Evolutionary conservation across 2,329 filamentous ascomycete genomes (phyloP).

Genomic region (Fusarium sp.): DNA sequence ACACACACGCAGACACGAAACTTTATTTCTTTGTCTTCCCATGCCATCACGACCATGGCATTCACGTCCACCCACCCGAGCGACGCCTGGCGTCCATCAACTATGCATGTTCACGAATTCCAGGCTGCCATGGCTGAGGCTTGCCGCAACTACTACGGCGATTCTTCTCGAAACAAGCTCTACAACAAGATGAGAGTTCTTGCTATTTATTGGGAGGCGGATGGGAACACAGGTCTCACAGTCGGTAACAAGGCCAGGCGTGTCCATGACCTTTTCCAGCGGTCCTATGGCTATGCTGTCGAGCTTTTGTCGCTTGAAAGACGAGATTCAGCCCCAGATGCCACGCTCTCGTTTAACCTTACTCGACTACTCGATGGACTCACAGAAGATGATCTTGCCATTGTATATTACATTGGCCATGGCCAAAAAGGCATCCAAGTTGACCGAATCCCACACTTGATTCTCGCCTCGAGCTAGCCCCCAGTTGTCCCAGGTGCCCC

Average conservation of each 20-base stretch:
- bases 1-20: neutral
- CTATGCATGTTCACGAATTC: neutral
- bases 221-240: too few species aligned
- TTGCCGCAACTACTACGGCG: neutral
- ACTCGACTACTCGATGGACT: neutral
- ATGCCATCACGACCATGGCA: neutral
- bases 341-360: neutral
- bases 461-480: too few species aligned
- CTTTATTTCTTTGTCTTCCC: neutral
- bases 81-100: neutral
- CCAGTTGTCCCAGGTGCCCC: too few species aligned
- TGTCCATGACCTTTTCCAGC: neutral
- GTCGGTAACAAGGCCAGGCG: neutral
- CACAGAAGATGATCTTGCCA: neutral
- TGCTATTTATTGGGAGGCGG: neutral
- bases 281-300: neutral
- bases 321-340: neutral
- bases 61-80: neutral
- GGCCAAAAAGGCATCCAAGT: too few species aligned
- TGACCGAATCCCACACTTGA: too few species aligned
- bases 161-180: neutral
- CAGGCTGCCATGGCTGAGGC: neutral
- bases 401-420: neutral
- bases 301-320: neutral
- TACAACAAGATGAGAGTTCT: neutral